Evolutionary conservation across 1,284 basidiomycete species (phyloP).

Genomic region (Malassezia japonica): DNA sequence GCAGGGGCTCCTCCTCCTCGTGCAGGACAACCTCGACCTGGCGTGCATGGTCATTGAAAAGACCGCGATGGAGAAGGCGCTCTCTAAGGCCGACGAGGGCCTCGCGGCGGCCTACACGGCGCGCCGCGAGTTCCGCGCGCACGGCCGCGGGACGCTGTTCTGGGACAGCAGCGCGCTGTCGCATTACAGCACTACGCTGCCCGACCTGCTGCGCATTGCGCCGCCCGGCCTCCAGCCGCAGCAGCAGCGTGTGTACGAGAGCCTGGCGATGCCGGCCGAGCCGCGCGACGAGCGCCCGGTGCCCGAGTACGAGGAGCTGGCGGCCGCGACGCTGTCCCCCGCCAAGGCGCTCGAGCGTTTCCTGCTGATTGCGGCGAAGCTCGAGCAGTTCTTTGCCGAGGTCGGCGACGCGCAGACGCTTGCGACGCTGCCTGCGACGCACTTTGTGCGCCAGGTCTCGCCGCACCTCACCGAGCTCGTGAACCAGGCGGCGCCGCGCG

Average conservation of each 20-base stretch:
- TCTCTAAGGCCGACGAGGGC: conserved; percentile 86
- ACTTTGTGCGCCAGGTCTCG: conserved; percentile 74
- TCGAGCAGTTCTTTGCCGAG: conserved; percentile 36
- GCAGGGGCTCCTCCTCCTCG: conserved; percentile 63
- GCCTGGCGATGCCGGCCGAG: conserved; percentile 55
- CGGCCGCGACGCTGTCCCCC: conserved; percentile 14
- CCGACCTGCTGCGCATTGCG: conserved; percentile 79
- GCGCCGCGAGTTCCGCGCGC: conserved; percentile 78
- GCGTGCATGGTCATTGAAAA: conserved; percentile 92
- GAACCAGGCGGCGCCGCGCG: conserved; percentile 65
- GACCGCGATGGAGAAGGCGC: conserved; percentile 92
- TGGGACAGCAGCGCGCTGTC: conserved; percentile 50
- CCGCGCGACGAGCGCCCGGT: not conserved
- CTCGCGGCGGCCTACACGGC: conserved; percentile 66
- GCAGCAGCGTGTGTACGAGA: conserved; percentile 87
- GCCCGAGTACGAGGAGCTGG: conserved; percentile 13
- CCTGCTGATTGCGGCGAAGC: conserved; percentile 30
- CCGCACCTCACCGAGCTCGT: conserved; percentile 71
- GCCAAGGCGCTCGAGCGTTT: conserved; percentile 48
- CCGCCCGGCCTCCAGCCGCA: conserved; percentile 68
- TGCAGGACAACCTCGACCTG: conserved; percentile 85
- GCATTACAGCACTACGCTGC: conserved; percentile 68
- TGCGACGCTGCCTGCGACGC: conserved; percentile 57
- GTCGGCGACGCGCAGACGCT: conserved; percentile 25
- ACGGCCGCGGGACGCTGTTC: conserved; percentile 49